A percentile compares a stretch with the other conserved stretches of the same genome.
phyloP scores from a whole-genome alignment of 148 eudicot species.

The Diospyros lotus region DNA sequence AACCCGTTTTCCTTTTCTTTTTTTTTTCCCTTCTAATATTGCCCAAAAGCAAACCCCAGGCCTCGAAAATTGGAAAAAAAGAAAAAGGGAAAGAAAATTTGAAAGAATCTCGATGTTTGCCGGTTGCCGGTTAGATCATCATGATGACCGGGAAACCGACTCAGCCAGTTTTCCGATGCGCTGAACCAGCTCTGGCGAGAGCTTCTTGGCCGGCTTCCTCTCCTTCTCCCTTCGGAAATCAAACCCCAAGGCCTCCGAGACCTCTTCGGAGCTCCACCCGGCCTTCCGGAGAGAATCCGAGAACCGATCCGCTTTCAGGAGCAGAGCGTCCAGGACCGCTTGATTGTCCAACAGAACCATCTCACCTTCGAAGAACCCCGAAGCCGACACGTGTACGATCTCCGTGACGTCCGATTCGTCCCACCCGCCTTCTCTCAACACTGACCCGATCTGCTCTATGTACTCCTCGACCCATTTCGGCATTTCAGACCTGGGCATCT shows the following conservation, averaged over 20 bases:
- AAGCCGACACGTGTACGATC: constrained; percentile 64
- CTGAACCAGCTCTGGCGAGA: constrained; percentile 64
- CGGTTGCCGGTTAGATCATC: constrained; percentile 24
- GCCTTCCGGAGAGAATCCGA: constrained; percentile 65
- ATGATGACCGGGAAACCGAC: constrained; percentile 48
- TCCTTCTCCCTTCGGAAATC: constrained; percentile 56
- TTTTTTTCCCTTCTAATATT: background rate
- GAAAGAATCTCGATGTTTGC: constrained; percentile 30
- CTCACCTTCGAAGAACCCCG: constrained; percentile 70
- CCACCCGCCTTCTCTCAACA: constrained; percentile 76
- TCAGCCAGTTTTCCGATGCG: constrained; percentile 71
- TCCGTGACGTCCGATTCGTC: constrained; percentile 70
- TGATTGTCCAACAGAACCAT: constrained; percentile 74
- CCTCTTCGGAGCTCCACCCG: constrained; percentile 96
- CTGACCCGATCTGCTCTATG: constrained; percentile 62
- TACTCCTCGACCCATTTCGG: constrained; percentile 71
- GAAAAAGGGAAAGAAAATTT: background rate
- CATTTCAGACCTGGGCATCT: constrained; percentile 38
- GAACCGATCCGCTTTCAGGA: constrained; percentile 65
- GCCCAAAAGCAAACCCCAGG: constrained; percentile 13
- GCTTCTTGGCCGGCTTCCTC: constrained; percentile 46
- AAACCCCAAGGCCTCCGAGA: constrained; percentile 68
- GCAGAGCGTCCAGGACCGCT: constrained; percentile 60
- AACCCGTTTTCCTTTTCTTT: constrained; percentile 6
- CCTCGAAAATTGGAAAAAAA: constrained; percentile 9